Base-by-base conservation (phyloP, 257 asterid species). In the Lavandula angustifolia region DNA sequence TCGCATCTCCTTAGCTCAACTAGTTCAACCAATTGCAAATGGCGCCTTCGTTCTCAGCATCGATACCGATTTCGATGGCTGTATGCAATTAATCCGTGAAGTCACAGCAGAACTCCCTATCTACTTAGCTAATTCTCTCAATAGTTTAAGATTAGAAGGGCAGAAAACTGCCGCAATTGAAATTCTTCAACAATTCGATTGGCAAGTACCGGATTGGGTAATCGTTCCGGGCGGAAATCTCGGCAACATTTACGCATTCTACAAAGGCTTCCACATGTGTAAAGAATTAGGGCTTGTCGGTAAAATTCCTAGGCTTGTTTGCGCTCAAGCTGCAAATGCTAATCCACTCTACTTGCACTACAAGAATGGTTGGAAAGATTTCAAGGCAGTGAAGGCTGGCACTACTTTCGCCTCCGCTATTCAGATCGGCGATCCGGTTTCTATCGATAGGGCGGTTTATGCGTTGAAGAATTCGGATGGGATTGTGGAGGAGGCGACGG, bases 121-220 rank as follows among this genome's bases (percentile, higher is more conserved):
- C 4, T 89, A 89, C 40, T 67, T 89, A 66, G 97, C 97, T 1
- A 89, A 89, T 74, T 87, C 95, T 0, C 69, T 89, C 71, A 89
- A 89, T 56, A 89, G 97, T 46, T 74, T 89, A 78, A 67, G 97
- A 65, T 56, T 89, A 22, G 97, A 89, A 67, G 97, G 97, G 54
- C 97, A 89, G 74, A 89, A 89, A 55, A 89, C 97, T 0, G 95
- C 95, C 0, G 97, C 97, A 0, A 87, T 89, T 29, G 97, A 89
- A 72, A 89, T 89, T 4, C 34, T 89, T 41, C 95, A 89, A 85
- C 96, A 89, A 63, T 89, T 89, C 44, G 91, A 89, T 76, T 89
- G 96, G 96, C 75, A 89, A 47, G 96, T 89, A 1, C 96, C 96
- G 0, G 96, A 89, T 55, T 89, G 96, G 96, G 96, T 89, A 62